Conservation (phyloP, 2,329 filamentous ascomycete species). For the Phyllosticta citriasiana region DNA sequence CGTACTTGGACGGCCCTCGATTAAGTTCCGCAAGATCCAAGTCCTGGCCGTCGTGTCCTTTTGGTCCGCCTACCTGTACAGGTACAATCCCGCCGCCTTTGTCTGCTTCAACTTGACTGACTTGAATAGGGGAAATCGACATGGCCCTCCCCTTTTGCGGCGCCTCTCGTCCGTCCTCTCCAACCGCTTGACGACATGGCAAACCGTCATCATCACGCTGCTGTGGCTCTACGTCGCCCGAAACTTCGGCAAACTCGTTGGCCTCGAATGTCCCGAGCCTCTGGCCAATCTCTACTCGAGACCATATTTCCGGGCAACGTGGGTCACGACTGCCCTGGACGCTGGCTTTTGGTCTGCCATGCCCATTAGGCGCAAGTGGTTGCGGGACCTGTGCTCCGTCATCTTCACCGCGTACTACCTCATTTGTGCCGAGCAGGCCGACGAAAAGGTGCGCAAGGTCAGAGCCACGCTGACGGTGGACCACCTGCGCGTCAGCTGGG, state of each 20-base stretch:
- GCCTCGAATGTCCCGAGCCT: slow-evolving; percentile 85
- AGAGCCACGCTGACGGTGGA: slow-evolving; percentile 79
- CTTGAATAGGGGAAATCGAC: slow-evolving; percentile 58
- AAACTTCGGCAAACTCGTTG: slow-evolving; percentile 88
- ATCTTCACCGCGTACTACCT: slow-evolving; percentile 86
- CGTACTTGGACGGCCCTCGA: slow-evolving; percentile 80
- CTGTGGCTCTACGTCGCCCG: slow-evolving; percentile 84
- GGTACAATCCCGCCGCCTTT: slow-evolving; percentile 38
- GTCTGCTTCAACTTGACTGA: no score
- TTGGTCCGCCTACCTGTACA: slow-evolving; percentile 77
- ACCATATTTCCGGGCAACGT: slow-evolving; percentile 91
- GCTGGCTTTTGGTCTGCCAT: slow-evolving; percentile 98
- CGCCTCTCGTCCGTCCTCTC: slow-evolving; percentile 62
- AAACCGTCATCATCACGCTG: slow-evolving; percentile 76
- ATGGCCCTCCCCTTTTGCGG: slow-evolving; percentile 74
- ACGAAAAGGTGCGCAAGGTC: slow-evolving; percentile 92
- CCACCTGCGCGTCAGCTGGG: slow-evolving; percentile 87
- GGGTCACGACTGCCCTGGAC: slow-evolving; percentile 88
- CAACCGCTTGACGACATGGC: slow-evolving; percentile 72
- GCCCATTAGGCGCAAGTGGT: slow-evolving; percentile 70
- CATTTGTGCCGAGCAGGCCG: slow-evolving; percentile 83
- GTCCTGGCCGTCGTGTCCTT: slow-evolving; percentile 85
- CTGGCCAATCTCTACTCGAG: slow-evolving; percentile 88
- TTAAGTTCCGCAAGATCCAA: slow-evolving; percentile 84
- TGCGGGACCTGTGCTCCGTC: slow-evolving; percentile 73